These are phyloP conservation scores for Neurospora sp. DNA, from an alignment of 2,329 filamentous ascomycete species.

Conservation along the genomic window DNA sequence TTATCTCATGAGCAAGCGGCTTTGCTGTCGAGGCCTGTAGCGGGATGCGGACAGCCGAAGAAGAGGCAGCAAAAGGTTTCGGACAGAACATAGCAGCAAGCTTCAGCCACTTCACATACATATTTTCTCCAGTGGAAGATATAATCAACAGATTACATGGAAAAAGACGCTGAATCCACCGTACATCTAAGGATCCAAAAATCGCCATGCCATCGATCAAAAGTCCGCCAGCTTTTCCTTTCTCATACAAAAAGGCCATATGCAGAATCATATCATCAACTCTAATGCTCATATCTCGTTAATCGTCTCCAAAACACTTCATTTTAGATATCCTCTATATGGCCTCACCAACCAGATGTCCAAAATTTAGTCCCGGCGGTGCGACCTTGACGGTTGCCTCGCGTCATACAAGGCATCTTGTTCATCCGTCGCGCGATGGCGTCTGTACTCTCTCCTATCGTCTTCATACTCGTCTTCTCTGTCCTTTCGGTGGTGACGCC, in stretches of 20 bases:
- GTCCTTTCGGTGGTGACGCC: slow-evolving; percentile 16
- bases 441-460: slow-evolving; percentile 15
- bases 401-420: not conserved
- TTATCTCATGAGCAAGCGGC: not conserved
- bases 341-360: not conserved
- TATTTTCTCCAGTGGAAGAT: not conserved
- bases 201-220: not conserved
- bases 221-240: not conserved
- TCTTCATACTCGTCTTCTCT: slow-evolving; percentile 19
- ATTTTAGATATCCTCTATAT: not conserved
- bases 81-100: not conserved
- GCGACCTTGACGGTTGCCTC: not conserved
- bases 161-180: not conserved
- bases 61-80: not conserved
- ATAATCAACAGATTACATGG: not conserved
- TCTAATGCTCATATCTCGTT: not conserved
- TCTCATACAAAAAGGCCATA: not conserved
- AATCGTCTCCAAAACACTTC: not conserved
- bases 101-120: not conserved
- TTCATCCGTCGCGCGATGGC: not conserved
- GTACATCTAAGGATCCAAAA: not conserved
- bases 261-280: not conserved
- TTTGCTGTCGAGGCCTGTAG: not conserved
- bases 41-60: not conserved
- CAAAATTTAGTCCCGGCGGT: not conserved